Evolutionary conservation across 768 basidiomycete genomes (phyloP), one percentile per base, ranked within the genome.

Genomic region (Trametes cinnabarina): DNA sequence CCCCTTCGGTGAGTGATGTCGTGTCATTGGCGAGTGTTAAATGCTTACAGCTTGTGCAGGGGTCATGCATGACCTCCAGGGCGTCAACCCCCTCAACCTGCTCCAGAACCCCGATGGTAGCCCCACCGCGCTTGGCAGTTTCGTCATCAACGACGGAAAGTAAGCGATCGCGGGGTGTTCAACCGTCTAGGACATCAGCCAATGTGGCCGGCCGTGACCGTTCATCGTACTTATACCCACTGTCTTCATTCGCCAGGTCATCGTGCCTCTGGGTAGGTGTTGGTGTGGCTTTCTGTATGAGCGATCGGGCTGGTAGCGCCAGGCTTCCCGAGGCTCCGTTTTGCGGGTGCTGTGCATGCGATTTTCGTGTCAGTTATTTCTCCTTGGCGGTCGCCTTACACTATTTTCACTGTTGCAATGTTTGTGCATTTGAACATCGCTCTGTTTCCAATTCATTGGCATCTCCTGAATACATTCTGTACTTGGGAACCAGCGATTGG

Each of bases 1-100:
- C 63, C 79, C 79, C 26, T 93, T 90, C 63, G 88, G 91, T 88
- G 59, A 47, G 82, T 73, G 7, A 19, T 19, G 10, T 12, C 14
- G 32, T 19, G 23, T 26, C 0, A 42, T n/a, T n/a, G n/a, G n/a
- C n/a, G n/a, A n/a, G n/a, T n/a, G n/a, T n/a, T n/a, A n/a, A n/a
- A 5, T 14, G 25, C 37, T 11, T 8, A 43, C 41, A n/a, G 19
- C 10, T 19, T 22, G 6, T 15, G n/a, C 30, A 85, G 87, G 84
- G 64, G 71, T 76, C 34, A 82, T 88, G 79, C 65, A 75, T 37
- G 69, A 82, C 59, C 73, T 86, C 75, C 71, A 74, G 47, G 77
- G 79, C 48, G 87, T 92, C 64, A 82, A 84, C 73, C 57, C 67
- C 10, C 65, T 68, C 28, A 85, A 91, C 68, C 63, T 71, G 32